phyloP scores from a whole-genome alignment of 257 asterid genomes.

The Nemophila menziesii region DNA sequence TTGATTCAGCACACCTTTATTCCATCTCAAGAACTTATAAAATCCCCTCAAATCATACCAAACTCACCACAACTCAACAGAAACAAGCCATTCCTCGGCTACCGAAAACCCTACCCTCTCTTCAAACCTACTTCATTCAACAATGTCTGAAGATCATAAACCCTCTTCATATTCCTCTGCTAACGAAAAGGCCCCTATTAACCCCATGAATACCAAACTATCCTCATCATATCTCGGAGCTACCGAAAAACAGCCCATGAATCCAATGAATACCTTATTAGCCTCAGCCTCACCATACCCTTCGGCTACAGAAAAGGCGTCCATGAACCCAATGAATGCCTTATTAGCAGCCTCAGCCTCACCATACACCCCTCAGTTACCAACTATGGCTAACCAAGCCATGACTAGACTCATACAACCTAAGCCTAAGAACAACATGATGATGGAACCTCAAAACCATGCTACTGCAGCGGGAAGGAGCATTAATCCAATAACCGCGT shows the following conservation, averaged over 20 bases:
- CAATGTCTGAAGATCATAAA: constrained; percentile 3
- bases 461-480: constrained; percentile 2
- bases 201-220: too few relatives aligned
- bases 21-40: constrained; percentile 31
- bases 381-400: not conserved
- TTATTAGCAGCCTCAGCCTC: constrained; percentile 2
- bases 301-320: too few relatives aligned
- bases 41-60: constrained; percentile 13
- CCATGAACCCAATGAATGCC: constrained; percentile 3
- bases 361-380: not conserved
- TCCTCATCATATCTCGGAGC: too few relatives aligned
- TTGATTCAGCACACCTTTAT: constrained; percentile 39
- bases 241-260: too few relatives aligned
- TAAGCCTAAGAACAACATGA: not conserved
- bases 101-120: not conserved
- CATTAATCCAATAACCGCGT: not conserved
- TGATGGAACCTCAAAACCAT: not conserved
- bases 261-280: too few relatives aligned
- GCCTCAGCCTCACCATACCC: too few relatives aligned
- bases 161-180: too few relatives aligned
- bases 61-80: constrained; percentile 6
- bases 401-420: not conserved
- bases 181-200: too few relatives aligned
- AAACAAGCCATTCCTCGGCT: not conserved
- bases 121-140: not conserved